Percentiles rank a stretch among this genome's conserved stretches.
Conservation (phyloP, 768 basidiomycete genomes). For the Ephemerocybe angulata region DNA sequence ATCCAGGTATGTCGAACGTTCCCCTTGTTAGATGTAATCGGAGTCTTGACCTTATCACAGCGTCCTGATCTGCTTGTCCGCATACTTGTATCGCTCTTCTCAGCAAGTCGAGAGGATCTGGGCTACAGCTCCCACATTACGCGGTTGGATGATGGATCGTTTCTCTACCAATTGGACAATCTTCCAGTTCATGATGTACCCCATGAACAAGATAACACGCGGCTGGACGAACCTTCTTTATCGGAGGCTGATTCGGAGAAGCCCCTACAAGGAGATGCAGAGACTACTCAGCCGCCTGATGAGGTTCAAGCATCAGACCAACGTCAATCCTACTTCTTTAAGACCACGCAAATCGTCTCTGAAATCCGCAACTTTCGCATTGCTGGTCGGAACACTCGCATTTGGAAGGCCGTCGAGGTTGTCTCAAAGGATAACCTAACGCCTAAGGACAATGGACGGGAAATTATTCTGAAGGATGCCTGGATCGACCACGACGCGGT, state of each 20-base stretch:
- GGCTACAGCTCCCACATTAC: neutral
- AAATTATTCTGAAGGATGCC: constrained; percentile 2
- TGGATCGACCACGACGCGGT: neutral
- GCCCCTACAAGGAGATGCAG: too few relatives aligned
- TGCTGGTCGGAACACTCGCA: neutral
- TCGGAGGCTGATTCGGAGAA: too few relatives aligned
- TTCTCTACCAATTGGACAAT: neutral
- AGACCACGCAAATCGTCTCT: neutral
- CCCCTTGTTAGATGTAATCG: neutral
- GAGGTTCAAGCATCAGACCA: too few relatives aligned
- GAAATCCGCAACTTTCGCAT: neutral
- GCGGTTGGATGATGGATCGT: neutral
- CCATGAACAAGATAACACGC: neutral
- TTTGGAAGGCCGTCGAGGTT: neutral
- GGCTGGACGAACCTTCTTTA: too few relatives aligned
- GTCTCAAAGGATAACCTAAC: neutral
- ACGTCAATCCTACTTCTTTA: too few relatives aligned
- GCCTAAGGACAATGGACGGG: neutral
- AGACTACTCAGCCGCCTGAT: neutral
- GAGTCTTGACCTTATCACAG: neutral
- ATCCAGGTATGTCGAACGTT: neutral
- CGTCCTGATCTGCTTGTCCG: neutral
- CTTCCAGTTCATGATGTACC: neutral
- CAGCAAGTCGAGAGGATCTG: neutral
- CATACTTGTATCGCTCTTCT: constrained; percentile 6